A percentile compares a stretch with the other conserved stretches of the same genome.
phyloP scores from a whole-genome alignment of 352 stramenopile species.

The Phytophthora foliorum region DNA sequence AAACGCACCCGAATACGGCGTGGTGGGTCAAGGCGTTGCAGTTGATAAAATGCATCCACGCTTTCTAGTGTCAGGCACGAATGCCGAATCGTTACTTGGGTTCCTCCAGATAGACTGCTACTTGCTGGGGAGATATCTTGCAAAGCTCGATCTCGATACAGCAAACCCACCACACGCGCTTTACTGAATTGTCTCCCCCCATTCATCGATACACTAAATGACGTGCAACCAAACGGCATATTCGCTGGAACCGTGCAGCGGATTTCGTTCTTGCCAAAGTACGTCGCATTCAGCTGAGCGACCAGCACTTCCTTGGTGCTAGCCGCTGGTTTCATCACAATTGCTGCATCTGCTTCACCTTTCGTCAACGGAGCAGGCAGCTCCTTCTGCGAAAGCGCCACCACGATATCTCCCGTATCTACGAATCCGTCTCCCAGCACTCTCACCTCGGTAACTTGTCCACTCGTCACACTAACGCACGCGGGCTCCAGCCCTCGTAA shows the following conservation, averaged over 20 bases:
- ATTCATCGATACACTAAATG: conserved; percentile 69
- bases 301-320: conserved; percentile 37
- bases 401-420: conserved; percentile 70
- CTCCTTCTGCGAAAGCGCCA: conserved; percentile 55
- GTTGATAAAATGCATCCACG: conserved; percentile 50
- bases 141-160: conserved; percentile 61
- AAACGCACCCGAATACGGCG: conserved; percentile 61
- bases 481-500: conserved; percentile 59
- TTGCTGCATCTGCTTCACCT: conserved; percentile 1
- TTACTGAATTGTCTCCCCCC: conserved; percentile 67
- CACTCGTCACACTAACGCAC: conserved; percentile 68
- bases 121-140: conserved; percentile 44
- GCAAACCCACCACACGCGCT: conserved; percentile 45
- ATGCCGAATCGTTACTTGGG: conserved; percentile 42
- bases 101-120: conserved; percentile 54
- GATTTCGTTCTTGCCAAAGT: conserved; percentile 52
- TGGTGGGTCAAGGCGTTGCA: conserved; percentile 60
- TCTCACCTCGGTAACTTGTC: conserved; percentile 61
- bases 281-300: conserved; percentile 66
- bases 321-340: background rate
- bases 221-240: conserved; percentile 72
- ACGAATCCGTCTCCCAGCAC: conserved; percentile 68
- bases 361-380: conserved; percentile 19
- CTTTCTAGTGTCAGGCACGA: conserved; percentile 48
- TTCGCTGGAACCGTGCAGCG: conserved; percentile 71